phyloP scores from a whole-genome alignment of 495 filamentous ascomycete species.

The Penicillium flavigenum region DNA sequence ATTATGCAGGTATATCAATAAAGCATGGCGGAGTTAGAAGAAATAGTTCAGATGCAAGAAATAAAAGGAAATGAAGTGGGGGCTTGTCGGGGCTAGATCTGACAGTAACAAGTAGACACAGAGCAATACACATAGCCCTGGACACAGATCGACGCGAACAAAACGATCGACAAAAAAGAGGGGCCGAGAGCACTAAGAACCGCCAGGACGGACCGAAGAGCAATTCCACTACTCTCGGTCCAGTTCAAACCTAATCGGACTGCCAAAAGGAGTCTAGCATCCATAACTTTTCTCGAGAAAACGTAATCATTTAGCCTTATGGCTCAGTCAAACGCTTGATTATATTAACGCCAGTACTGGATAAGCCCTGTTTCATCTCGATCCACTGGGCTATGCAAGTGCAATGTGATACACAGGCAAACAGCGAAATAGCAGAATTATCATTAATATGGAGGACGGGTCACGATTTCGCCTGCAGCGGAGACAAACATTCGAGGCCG shows the following conservation, averaged over 20 bases:
- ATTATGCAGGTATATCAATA: slow-evolving; percentile 8
- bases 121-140: neutral
- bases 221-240: neutral
- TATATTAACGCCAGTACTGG: neutral
- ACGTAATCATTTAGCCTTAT: slow-evolving; percentile 3
- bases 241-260: slow-evolving; percentile 1
- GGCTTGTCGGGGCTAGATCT: slow-evolving; percentile 8
- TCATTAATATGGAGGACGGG: neutral
- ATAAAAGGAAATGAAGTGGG: slow-evolving; percentile 2
- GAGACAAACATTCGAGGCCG: slow-evolving; percentile 11
- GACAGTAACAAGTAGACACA: slow-evolving; percentile 7
- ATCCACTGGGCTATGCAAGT: slow-evolving; percentile 11
- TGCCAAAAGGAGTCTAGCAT: neutral
- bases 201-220: neutral
- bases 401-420: slow-evolving; percentile 13
- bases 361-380: slow-evolving; percentile 4
- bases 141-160: slow-evolving; percentile 18
- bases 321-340: slow-evolving; percentile 14
- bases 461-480: neutral
- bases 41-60: slow-evolving; percentile 8
- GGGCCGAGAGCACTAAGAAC: neutral
- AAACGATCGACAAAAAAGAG: slow-evolving; percentile 17
- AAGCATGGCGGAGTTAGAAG: slow-evolving; percentile 1
- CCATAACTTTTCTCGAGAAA: neutral
- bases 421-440: neutral